Conservation (phyloP, 1,284 basidiomycete genomes). For the Pascua sp. region DNA sequence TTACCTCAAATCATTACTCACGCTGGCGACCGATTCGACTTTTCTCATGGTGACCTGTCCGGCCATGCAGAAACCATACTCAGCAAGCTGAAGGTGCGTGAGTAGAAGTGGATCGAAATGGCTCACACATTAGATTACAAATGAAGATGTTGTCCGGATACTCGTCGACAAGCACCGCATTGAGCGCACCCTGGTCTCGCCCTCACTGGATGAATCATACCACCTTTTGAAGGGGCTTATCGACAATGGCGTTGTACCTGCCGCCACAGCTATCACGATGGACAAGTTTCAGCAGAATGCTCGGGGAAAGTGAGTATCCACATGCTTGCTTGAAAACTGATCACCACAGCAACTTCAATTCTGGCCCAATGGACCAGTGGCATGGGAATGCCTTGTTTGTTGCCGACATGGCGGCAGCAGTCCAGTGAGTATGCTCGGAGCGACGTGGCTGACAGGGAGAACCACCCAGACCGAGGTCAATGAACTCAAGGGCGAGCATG, state of each 20-base stretch:
- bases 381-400: conserved; percentile 24
- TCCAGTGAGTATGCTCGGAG: conserved; percentile 22
- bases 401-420: conserved; percentile 26
- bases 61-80: conserved; percentile 69
- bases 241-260: neutral
- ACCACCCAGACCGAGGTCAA: too few species aligned
- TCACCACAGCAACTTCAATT: neutral
- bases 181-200: conserved; percentile 68
- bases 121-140: conserved; percentile 58
- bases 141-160: conserved; percentile 72
- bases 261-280: conserved; percentile 26
- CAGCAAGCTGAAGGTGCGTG: conserved; percentile 72
- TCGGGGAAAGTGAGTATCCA: neutral
- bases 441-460: too few species aligned
- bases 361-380: conserved; percentile 23
- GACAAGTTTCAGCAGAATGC: conserved; percentile 15
- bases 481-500: too few species aligned
- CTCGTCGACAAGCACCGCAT: conserved; percentile 72
- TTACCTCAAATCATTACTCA: neutral
- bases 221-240: conserved; percentile 53
- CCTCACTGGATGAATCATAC: conserved; percentile 61
- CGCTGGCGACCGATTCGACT: conserved; percentile 71
- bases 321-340: neutral
- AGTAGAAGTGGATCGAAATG: neutral
- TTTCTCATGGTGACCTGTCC: conserved; percentile 60